These are phyloP conservation scores for Sporothrix pseudoabietina DNA, from an alignment of 2,329 filamentous ascomycete genomes.

Conservation along the genomic window DNA sequence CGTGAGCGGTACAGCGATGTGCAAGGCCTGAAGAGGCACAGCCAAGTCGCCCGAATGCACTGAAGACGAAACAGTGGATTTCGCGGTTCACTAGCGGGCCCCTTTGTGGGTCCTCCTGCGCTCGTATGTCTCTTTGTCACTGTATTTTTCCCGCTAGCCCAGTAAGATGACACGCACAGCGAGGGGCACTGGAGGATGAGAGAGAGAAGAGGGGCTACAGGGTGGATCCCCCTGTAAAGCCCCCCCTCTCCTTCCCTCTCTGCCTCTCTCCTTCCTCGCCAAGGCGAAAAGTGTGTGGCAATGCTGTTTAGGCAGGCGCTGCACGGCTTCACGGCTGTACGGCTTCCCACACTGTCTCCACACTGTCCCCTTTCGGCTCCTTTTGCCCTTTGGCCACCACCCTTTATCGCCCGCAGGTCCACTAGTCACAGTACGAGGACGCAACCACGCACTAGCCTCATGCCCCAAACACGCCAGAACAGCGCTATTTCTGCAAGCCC, in stretches of 20 bases:
- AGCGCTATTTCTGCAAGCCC: constrained; percentile 17
- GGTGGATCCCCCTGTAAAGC: neutral
- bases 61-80: constrained; percentile 2
- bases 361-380: neutral
- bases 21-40: neutral
- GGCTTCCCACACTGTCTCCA: constrained; percentile 16
- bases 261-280: neutral
- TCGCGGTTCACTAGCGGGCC: constrained; percentile 8
- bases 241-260: neutral
- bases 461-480: constrained; percentile 5
- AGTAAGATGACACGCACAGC: constrained; percentile 14
- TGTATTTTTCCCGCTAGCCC: constrained; percentile 2
- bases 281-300: neutral
- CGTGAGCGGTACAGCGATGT: neutral
- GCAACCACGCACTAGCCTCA: constrained; percentile 1
- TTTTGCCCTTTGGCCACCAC: neutral
- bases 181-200: neutral
- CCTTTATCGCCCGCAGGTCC: neutral
- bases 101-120: neutral
- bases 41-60: neutral
- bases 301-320: constrained; percentile 6
- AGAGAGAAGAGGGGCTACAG: neutral
- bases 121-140: neutral
- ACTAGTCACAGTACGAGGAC: constrained; percentile 20
- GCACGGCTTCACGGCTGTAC: neutral